Base-by-base conservation (phyloP, 2,329 filamentous ascomycete genomes). In the Xylariaceae sp. region DNA sequence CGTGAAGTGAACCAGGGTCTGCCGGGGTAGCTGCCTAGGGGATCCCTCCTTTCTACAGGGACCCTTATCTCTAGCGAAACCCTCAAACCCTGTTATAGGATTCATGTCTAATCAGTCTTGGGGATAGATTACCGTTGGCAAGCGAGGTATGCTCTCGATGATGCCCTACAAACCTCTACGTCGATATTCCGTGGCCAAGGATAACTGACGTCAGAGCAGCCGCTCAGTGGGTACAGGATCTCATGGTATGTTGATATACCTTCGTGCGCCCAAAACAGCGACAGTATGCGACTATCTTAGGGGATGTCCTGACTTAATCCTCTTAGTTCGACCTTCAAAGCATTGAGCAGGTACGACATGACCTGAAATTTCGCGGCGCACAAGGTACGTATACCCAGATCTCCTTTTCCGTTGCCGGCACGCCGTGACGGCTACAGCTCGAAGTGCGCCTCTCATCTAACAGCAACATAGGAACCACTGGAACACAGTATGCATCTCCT, bases 301-400 rank as follows among this genome's bases (percentile, higher is more conserved):
- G 14, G 3, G 15, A 4, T 18, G n/a, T 26, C 12, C 23, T 46
- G 16, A 40, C 17, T n/a, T 7, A 12, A 7, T 69, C 26, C 21
- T 7, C 7, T 88, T 63, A 85, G 45, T 78, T 88, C 64, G 88
- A 94, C 52, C 71, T 94, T 36, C 69, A 81, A 43, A 78, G 81
- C 53, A 72, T 94, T 29, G 82, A 89, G 66, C 68, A 73, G 30
- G 83, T 79, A 5, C 76, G 82, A 23, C 67, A 74, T 11, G 77
- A 80, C 26, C 74, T 94, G 31, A 71, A 74, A 44, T 90, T 94
- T 70, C 81, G 88, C 41, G 57, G 56, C 34, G 55, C 54, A 9
- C 55, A 59, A 41, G 56, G 56, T 34, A 58, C 34, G 31, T 13
- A 31, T 15, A 24, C 21, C 5, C 13, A 28, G 23, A 16, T 31